Evolutionary conservation across 2,329 filamentous ascomycete genomes (phyloP).

Genomic region (Boeremia lycopersici): DNA sequence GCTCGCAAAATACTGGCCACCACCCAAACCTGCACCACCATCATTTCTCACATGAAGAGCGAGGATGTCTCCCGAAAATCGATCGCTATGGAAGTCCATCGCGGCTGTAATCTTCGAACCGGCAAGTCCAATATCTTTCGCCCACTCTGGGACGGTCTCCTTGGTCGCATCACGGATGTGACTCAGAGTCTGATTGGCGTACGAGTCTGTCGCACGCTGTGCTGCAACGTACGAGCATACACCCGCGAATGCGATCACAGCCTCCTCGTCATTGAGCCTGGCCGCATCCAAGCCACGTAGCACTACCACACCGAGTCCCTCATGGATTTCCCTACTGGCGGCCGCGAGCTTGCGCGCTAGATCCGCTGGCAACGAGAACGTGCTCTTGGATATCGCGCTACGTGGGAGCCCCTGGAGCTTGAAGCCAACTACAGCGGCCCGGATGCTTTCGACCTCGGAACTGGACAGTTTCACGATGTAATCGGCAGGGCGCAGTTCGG

Average conservation of each 20-base stretch:
- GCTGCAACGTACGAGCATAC: slow-evolving; percentile 40
- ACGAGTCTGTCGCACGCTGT: slow-evolving; percentile 44
- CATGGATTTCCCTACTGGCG: slow-evolving; percentile 39
- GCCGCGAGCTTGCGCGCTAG: slow-evolving; percentile 32
- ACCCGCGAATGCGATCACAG: slow-evolving; percentile 45
- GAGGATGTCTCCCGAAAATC: slow-evolving; percentile 46
- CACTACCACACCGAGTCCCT: slow-evolving; percentile 38
- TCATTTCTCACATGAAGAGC: slow-evolving; percentile 45
- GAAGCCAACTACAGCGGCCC: slow-evolving; percentile 42
- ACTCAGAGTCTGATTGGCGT: slow-evolving; percentile 45
- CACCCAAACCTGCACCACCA: slow-evolving; percentile 37
- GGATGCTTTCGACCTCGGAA: slow-evolving; percentile 36
- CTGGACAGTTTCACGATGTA: slow-evolving; percentile 37
- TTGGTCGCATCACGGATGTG: slow-evolving; percentile 47
- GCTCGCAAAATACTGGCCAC: slow-evolving; percentile 42
- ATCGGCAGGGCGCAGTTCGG: slow-evolving; percentile 31
- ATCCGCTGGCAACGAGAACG: slow-evolving; percentile 32
- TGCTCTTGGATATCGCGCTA: slow-evolving; percentile 9
- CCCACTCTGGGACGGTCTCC: slow-evolving; percentile 38
- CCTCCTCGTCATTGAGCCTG: slow-evolving; percentile 46
- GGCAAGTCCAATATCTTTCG: slow-evolving; percentile 44
- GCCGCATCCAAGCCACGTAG: slow-evolving; percentile 41
- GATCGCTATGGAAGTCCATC: slow-evolving; percentile 48
- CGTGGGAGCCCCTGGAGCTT: slow-evolving; percentile 21
- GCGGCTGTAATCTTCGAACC: slow-evolving; percentile 45